Conservation (phyloP, 116 monocot genomes). For the Phalaenopsis hybrid region DNA sequence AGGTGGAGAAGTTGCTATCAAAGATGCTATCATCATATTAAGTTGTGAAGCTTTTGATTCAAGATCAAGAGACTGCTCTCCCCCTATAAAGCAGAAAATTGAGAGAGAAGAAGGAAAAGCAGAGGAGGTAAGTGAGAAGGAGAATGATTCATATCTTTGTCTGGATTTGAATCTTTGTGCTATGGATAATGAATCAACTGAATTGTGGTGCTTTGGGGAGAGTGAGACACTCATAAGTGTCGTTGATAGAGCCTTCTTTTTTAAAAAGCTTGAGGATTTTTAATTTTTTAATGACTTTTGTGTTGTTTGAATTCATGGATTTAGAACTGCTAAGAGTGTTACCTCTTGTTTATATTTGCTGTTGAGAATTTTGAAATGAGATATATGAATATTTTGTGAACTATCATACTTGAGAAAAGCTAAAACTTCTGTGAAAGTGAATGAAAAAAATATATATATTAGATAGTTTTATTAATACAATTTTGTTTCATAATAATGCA, state of each 20-base stretch:
- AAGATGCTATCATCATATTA: slow-evolving; percentile 67
- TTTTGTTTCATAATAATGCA: no score
- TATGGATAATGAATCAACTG: slow-evolving; percentile 19
- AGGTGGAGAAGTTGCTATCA: slow-evolving; percentile 34
- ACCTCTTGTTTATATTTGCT: not conserved
- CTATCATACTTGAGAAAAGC: not conserved
- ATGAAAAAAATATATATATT: no score
- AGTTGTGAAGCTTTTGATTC: slow-evolving; percentile 68
- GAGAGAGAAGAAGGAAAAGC: slow-evolving; percentile 25
- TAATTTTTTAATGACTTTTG: not conserved
- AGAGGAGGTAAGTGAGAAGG: slow-evolving; percentile 7
- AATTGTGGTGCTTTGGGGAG: slow-evolving; percentile 19
- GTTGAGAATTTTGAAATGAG: not conserved
- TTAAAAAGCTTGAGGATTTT: slow-evolving; percentile 16
- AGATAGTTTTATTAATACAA: no score
- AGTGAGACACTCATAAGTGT: slow-evolving; percentile 37
- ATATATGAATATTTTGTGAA: not conserved
- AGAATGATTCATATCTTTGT: slow-evolving; percentile 1
- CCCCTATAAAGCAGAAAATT: slow-evolving; percentile 34
- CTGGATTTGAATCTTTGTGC: slow-evolving; percentile 79
- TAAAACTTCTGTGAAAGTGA: no score
- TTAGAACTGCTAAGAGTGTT: not conserved
- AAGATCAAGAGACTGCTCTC: slow-evolving; percentile 51
- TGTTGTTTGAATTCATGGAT: not conserved
- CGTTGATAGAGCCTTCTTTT: slow-evolving; percentile 62